Evolutionary conservation across 352 stramenopile species (phyloP), one percentile per base, ranked within the genome.

Genomic region (Phytophthora megakarya): DNA sequence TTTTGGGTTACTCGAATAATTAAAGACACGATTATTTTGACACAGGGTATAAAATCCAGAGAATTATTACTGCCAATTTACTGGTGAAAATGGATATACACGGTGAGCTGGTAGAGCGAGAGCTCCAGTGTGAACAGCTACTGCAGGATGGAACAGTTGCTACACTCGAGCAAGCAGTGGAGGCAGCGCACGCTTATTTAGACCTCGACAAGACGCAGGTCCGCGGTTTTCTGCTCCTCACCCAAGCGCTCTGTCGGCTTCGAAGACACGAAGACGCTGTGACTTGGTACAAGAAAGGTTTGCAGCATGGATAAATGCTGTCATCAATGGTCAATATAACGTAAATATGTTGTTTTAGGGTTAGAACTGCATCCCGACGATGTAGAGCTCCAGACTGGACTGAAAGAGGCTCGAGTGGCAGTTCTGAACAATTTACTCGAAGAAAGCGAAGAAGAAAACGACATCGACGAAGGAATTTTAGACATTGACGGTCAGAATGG

Each of bases 331-430:
- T n/a, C n/a, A n/a, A n/a, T n/a, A n/a, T n/a, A n/a, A n/a, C n/a
- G n/a, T n/a, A n/a, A n/a, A n/a, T 46, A n/a, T 39, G 39, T 56
- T 35, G 12, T 18, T 15, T 5, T 15, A 90, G 81, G 81, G n/a
- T 50, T 93, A 49, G 65, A 64, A 45, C 16, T 75, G 16, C 50
- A 88, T 49, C 74, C 78, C 19, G 61, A 51, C 7, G 69, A 77
- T 47, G 46, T 38, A 13, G 64, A 83, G 58, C 70, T 93, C 11
- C 64, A 81, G 43, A 47, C 23, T 0, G 63, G 64, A 23, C 65
- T 93, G n/a, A 80, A 73, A 57, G 58, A 65, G 26, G 80, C 84
- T 49, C 78, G 84, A 35, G 62, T 93, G 22, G 72, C 68, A 25
- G 84, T 91, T 19, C 47, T 91, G 0, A 72, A 85, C 44, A 51